Evolutionary conservation across 305 asterid genomes (phyloP).

Genomic region (Rubia peregrina): DNA sequence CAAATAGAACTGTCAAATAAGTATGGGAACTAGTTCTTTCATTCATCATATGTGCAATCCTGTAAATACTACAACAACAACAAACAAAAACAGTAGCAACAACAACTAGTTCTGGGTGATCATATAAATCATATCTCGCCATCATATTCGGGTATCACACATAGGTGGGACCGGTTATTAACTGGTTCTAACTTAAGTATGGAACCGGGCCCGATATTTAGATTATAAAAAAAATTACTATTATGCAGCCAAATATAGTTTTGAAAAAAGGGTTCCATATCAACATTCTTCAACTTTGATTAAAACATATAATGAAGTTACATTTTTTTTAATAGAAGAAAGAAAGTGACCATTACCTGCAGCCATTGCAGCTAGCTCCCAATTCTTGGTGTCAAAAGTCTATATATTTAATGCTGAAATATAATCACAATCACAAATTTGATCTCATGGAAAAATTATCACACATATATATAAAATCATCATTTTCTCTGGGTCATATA

Average conservation of each 20-base stretch:
- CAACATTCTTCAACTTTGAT: background rate
- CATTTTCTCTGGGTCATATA: background rate
- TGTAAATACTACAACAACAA: background rate
- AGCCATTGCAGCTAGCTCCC: background rate
- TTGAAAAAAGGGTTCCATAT: background rate
- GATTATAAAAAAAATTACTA: no score
- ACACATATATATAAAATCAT: no score
- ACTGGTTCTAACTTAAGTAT: no score
- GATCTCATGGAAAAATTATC: background rate
- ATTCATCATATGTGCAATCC: background rate
- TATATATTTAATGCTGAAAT: constrained; percentile 1
- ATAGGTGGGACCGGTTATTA: no score
- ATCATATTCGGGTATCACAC: no score
- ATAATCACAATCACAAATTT: background rate
- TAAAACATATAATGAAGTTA: background rate
- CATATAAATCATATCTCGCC: no score
- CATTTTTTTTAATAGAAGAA: background rate
- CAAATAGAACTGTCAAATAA: background rate
- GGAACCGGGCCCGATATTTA: no score
- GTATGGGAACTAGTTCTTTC: background rate
- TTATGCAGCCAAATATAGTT: background rate
- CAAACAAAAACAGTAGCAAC: no score
- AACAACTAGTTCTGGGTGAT: background rate
- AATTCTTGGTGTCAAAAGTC: constrained; percentile 7
- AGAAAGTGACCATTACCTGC: constrained; percentile 11